A percentile compares a stretch with the other conserved stretches of the same genome.
Conservation (phyloP, 768 basidiomycete genomes). For the Neoboletus brunneissimus region DNA sequence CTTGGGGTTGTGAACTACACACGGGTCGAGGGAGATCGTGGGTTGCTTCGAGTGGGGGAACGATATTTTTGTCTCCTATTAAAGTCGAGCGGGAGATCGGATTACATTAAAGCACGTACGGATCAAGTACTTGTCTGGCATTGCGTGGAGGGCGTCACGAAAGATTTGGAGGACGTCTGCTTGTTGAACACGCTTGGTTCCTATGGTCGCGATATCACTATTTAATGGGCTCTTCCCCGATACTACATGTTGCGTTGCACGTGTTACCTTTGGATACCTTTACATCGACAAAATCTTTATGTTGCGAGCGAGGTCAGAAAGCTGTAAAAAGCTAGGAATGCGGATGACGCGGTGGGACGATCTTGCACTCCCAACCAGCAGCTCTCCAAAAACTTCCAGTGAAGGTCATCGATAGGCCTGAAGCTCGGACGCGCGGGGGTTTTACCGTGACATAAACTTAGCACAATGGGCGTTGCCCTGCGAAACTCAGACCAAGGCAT, state of each 20-base stretch:
- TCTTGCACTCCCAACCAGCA: slow-evolving; percentile 9
- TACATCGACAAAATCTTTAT: not conserved
- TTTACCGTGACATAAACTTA: not conserved
- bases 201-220: not conserved
- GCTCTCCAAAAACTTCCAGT: slow-evolving; percentile 12
- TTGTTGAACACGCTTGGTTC: slow-evolving; percentile 5
- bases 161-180: slow-evolving; percentile 8
- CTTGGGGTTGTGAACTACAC: slow-evolving; percentile 17
- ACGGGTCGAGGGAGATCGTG: slow-evolving; percentile 3
- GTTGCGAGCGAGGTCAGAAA: slow-evolving; percentile 4
- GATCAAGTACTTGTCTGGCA: slow-evolving; percentile 13
- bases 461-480: slow-evolving; percentile 3
- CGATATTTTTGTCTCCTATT: slow-evolving; percentile 12
- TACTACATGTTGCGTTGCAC: not conserved
- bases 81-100: not conserved
- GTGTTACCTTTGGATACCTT: not conserved
- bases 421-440: slow-evolving; percentile 6
- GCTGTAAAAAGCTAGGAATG: slow-evolving; percentile 10
- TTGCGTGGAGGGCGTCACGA: slow-evolving; percentile 7
- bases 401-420: slow-evolving; percentile 1
- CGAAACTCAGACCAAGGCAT: slow-evolving; percentile 15
- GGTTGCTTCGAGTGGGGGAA: slow-evolving; percentile 9
- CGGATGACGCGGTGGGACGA: slow-evolving; percentile 9
- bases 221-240: not conserved
- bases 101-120: slow-evolving; percentile 16